A percentile compares a stretch with the other conserved stretches of the same genome.
phyloP scores from a whole-genome alignment of 352 stramenopile species.

The Phytophthora podocarpi region DNA sequence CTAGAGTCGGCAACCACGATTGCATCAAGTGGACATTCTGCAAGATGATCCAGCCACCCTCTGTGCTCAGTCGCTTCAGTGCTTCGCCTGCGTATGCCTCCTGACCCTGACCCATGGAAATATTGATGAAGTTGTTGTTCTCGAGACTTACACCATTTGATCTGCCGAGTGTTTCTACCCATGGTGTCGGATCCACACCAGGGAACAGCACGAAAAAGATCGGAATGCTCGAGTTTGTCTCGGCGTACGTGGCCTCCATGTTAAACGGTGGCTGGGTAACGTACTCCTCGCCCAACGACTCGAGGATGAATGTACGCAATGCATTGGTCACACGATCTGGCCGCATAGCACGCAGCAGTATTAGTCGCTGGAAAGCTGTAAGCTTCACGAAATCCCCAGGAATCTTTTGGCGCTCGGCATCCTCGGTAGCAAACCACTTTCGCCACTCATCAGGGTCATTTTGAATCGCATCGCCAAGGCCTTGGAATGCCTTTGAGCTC shows the following conservation, averaged over 20 bases:
- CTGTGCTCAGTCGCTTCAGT: slow-evolving; percentile 90
- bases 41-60: slow-evolving; percentile 95
- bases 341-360: slow-evolving; percentile 91
- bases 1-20: slow-evolving; percentile 93
- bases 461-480: slow-evolving; percentile 95
- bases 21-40: slow-evolving; percentile 97
- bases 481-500: slow-evolving; percentile 87
- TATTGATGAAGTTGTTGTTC: slow-evolving; percentile 97
- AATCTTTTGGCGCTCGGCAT: slow-evolving; percentile 93
- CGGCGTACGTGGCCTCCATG: slow-evolving; percentile 90
- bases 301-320: slow-evolving; percentile 91
- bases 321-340: slow-evolving; percentile 95
- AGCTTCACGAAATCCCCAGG: slow-evolving; percentile 93
- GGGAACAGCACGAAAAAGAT: slow-evolving; percentile 97
- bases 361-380: slow-evolving; percentile 83
- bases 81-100: slow-evolving; percentile 93
- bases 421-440: slow-evolving; percentile 96
- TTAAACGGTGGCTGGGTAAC: slow-evolving; percentile 93
- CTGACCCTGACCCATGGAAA: slow-evolving; percentile 93
- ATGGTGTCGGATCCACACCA: slow-evolving; percentile 94
- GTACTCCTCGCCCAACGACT: slow-evolving; percentile 90
- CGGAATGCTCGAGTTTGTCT: slow-evolving; percentile 92
- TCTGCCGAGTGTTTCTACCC: slow-evolving; percentile 92
- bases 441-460: slow-evolving; percentile 97
- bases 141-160: slow-evolving; percentile 91